Evolutionary conservation across 352 stramenopile genomes (phyloP), one percentile per base, ranked within the genome.

Genomic region (Phytophthora pluvialis): DNA sequence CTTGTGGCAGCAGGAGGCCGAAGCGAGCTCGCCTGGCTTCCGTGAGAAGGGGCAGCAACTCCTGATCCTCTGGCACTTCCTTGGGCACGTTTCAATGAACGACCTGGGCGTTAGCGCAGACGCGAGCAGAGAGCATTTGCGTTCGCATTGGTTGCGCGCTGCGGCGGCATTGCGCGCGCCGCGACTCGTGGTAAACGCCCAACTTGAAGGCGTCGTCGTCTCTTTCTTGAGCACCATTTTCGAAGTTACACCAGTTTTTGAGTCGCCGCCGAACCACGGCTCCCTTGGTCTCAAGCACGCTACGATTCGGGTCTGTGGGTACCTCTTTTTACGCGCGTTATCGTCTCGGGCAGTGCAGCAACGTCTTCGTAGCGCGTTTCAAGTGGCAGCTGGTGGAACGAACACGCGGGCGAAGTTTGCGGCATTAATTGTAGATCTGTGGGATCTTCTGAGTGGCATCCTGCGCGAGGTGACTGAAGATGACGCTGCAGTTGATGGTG

Each of bases 1-100:
- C 26, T 51, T 60, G 10, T 67, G 59, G 59, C 49, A 60, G 16
- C 10, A 25, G 13, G 40, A 61, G 6, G 36, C 28, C 28, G 35
- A 29, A 11, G n/a, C 29, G 4, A 43, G 43, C 3, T 11, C 21
- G 3, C 36, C 39, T 36, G 35, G 50, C 6, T 47, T 72, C 16
- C n/a, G 16, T 1, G 64, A 67, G 12, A 67, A 67, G 52, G 35
- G 5, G 3, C 43, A 66, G 16, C 57, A 72, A 26, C 21, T 72
- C 0, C 18, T 60, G 2, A 72, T 72, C 28, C 11, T 67, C 15
- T 67, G 50, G 48, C 33, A 36, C 5, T 72, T 72, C 32, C 39
- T 67, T 6, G 8, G 48, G 18, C 28, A 28, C 9, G 9, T 72
- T 12, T 26, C 49, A 5, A 5, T 59, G 8, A 8, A 35, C 5